Conservation (phyloP, 179 eudicot species). For the Monotropa hypopitys region DNA sequence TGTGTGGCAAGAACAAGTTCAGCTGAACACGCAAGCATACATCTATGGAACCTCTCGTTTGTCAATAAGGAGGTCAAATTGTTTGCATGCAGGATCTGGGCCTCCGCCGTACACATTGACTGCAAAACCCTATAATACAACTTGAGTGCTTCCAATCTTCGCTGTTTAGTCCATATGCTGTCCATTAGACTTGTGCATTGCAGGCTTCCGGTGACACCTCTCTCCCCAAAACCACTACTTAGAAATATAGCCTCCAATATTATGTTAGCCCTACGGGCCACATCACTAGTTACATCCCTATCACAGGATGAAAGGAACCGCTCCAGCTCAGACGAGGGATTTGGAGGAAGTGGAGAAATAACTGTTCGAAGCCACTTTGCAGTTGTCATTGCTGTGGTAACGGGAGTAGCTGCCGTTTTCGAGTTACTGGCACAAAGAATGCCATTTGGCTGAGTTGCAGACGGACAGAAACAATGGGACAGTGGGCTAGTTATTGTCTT, state of each 20-base stretch:
- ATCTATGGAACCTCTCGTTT: conserved; percentile 92
- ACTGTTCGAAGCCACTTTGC: conserved; percentile 92
- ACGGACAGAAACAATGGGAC: conserved; percentile 64
- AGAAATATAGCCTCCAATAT: conserved; percentile 94
- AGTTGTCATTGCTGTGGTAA: conserved; percentile 97
- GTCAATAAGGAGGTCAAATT: conserved; percentile 79
- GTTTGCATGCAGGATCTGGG: conserved; percentile 52
- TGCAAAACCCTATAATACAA: conserved; percentile 80
- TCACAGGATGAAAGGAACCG: conserved; percentile 61
- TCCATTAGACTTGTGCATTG: conserved; percentile 72
- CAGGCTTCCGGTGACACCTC: conserved; percentile 33
- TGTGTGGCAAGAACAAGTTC: conserved; percentile 96
- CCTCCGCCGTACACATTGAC: conserved; percentile 83
- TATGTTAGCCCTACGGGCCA: conserved; percentile 66
- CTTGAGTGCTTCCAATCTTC: conserved; percentile 73
- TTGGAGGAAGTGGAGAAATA: conserved; percentile 70
- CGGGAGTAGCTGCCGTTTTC: conserved; percentile 64
- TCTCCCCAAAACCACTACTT: conserved; percentile 59
- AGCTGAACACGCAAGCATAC: conserved; percentile 99
- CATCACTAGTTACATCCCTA: conserved; percentile 55
- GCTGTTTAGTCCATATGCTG: conserved; percentile 86
- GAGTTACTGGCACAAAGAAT: conserved; percentile 18
- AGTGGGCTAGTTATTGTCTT: conserved; percentile 66
- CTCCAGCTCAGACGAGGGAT: conserved; percentile 64
- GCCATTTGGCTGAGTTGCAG: conserved; percentile 26